Conservation (phyloP, 306 rosid genomes). For the Pyrus communis region DNA sequence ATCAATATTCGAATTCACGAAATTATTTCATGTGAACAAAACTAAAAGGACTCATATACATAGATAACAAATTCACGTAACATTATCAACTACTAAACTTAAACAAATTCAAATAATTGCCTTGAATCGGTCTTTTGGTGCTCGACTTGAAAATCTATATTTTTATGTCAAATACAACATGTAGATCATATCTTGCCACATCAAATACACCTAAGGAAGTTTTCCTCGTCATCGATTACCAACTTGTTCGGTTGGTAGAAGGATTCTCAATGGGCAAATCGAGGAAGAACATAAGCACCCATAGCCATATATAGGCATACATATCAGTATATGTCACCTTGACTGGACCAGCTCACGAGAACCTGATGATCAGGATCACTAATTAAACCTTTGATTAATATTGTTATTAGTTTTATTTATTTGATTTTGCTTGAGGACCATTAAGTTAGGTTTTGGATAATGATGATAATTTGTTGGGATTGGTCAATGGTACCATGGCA, state of each 20-base stretch:
- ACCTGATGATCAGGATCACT: not conserved
- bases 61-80: not conserved
- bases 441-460: not conserved
- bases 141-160: not conserved
- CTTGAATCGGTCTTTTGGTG: not conserved
- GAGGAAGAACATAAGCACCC: not conserved
- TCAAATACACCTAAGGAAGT: not conserved
- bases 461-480: not conserved
- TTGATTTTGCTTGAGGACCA: not conserved
- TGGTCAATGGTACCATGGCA: slow-evolving; percentile 4
- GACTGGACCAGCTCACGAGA: slow-evolving; percentile 12
- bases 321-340: not conserved
- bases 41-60: not conserved
- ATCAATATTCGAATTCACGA: no score
- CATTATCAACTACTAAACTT: not conserved
- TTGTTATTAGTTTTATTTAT: not conserved
- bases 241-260: not conserved
- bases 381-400: not conserved
- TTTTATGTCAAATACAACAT: not conserved
- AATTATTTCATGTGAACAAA: no score
- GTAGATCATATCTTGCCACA: not conserved
- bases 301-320: not conserved
- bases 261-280: not conserved
- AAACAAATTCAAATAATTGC: not conserved
- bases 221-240: not conserved